Evolutionary conservation across 768 basidiomycete species (phyloP).

Genomic region (Trametes gibbosa): DNA sequence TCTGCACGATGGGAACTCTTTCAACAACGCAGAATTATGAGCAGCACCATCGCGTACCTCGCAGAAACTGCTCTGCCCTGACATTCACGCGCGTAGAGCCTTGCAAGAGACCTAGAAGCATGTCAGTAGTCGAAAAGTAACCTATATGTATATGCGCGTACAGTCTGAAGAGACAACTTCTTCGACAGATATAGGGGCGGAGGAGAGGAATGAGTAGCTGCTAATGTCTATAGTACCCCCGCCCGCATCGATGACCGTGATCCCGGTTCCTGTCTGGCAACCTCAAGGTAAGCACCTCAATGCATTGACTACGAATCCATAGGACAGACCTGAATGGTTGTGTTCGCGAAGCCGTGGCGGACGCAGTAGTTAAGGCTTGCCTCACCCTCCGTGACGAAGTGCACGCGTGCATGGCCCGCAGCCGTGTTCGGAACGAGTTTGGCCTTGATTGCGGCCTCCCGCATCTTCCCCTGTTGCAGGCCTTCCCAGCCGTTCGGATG

Average conservation of each 20-base stretch:
- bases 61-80: constrained; percentile 33
- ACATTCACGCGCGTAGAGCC: constrained; percentile 40
- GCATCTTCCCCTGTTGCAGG: constrained; percentile 54
- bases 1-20: constrained; percentile 17
- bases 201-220: constrained; percentile 27
- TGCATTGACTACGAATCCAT: neutral
- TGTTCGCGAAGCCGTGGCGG: constrained; percentile 41
- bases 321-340: constrained; percentile 33
- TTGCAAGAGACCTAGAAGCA: constrained; percentile 36
- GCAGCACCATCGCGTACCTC: constrained; percentile 23
- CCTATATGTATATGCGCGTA: constrained; percentile 18
- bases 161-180: constrained; percentile 38
- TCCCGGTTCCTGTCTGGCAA: constrained; percentile 28
- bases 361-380: constrained; percentile 60
- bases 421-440: constrained; percentile 45
- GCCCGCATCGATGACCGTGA: constrained; percentile 52
- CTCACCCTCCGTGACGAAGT: constrained; percentile 64
- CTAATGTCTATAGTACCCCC: constrained; percentile 45
- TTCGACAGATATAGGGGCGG: constrained; percentile 27
- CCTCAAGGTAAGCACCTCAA: neutral
- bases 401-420: constrained; percentile 42
- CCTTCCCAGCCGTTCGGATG: constrained; percentile 72
- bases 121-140: neutral
- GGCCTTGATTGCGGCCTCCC: constrained; percentile 49
- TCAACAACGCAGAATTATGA: neutral